A percentile compares a stretch with the other conserved stretches of the same genome.
These are phyloP conservation scores for Plectosphaerella cucumerina DNA, from an alignment of 2,329 filamentous ascomycete species.

Conservation along the genomic window DNA sequence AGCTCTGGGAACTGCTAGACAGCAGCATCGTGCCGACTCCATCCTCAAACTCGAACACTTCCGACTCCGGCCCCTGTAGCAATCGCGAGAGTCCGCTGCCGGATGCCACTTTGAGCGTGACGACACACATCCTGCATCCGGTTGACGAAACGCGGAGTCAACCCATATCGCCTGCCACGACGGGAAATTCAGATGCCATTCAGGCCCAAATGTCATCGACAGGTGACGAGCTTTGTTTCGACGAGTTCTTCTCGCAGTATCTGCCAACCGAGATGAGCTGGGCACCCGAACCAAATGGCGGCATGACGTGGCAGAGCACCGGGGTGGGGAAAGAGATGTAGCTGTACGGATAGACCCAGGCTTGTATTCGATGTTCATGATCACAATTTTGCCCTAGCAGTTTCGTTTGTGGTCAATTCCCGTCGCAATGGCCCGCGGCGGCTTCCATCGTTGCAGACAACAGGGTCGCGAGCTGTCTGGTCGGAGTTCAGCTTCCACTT, in stretches of 20 bases:
- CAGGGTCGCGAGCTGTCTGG: background rate
- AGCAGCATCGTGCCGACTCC: background rate
- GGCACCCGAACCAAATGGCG: background rate
- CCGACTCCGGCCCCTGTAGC: constrained; percentile 65
- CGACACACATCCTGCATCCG: background rate
- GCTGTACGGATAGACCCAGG: too few species aligned
- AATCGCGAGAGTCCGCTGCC: constrained; percentile 72
- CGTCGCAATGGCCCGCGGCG: background rate
- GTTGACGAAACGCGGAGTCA: background rate
- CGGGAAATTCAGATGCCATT: background rate
- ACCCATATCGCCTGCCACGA: background rate
- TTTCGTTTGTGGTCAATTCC: background rate
- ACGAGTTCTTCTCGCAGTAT: background rate
- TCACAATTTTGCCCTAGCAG: background rate
- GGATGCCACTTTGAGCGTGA: constrained; percentile 25
- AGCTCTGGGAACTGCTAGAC: background rate
- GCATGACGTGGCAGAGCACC: too few species aligned
- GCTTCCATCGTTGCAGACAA: background rate
- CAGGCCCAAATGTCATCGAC: background rate
- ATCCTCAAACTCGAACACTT: background rate
- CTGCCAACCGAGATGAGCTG: background rate
- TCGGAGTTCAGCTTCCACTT: constrained; percentile 23
- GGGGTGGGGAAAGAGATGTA: too few species aligned
- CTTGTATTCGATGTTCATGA: background rate
- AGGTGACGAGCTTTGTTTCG: background rate